Base-by-base conservation (phyloP, 2,329 filamentous ascomycete species). In the Sclerotinia sclerotiorum region DNA sequence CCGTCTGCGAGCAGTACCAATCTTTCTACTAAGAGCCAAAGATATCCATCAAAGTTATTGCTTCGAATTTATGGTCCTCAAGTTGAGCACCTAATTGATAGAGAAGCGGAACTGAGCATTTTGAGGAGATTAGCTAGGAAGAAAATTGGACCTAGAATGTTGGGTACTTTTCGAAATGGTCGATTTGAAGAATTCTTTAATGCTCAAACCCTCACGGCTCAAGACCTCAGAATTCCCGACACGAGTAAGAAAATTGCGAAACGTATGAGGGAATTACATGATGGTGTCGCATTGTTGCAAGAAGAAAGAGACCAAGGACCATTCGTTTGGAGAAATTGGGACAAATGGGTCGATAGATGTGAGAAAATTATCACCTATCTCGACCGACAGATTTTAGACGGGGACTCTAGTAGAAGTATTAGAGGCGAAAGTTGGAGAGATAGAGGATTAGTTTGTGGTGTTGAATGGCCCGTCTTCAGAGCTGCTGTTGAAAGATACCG, bases 161-260 rank as follows among this genome's bases (percentile, higher is more conserved):
- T 99, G 0, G 95, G 95, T 0, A 97, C 93, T 0, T 99, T 99
- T 78, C 87, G 85, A 66, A 99, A 99, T 76, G 95, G 95, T 13
- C 91, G 95, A 6, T 99, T 99, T 73, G 95, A 99, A 80, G 90
- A 99, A 78, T 98, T 89, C 77, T 91, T 97, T 77, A 88, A 97
- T 76, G 93, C 95, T 0, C 87, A 87, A 49, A 89, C 95, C 0
- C 84, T 99, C 54, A 94, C 89, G 0, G 84, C 90, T 0, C 83
- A 86, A 35, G 91, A 97, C 72, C 80, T 99, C 57, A 89, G 92
- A 49, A 87, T 92, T 44, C 87, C 92, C 0, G 91, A 93, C 62
- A 97, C 92, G 0, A 96, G 91, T 46, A 91, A 87, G 76, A 92
- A 97, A 77, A 99, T 99, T 76, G 94, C 95, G 17, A 98, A 98